Conservation (phyloP, 2,329 filamentous ascomycete species). For the Colletotrichum orchidophilum region DNA sequence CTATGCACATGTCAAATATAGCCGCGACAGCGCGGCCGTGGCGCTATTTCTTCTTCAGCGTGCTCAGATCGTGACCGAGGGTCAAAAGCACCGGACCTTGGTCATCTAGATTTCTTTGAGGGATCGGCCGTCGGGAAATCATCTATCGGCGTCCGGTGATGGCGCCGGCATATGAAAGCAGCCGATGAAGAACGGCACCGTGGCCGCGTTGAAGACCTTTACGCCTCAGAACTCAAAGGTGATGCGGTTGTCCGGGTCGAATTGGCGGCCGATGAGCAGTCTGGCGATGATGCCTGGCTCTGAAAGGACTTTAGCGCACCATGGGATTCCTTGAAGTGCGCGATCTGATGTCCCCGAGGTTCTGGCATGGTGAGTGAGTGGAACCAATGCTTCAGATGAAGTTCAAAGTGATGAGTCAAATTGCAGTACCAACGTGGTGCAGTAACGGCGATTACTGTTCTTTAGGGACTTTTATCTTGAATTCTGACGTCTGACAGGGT, state of each 20-base stretch:
- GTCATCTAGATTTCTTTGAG: not conserved
- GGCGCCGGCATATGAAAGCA: not conserved
- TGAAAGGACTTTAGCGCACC: not conserved
- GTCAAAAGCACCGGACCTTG: constrained; percentile 1
- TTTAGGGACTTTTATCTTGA: not conserved
- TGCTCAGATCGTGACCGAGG: not conserved
- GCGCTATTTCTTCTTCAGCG: not conserved
- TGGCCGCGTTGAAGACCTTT: not conserved
- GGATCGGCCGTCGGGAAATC: not conserved
- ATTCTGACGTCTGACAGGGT: not conserved
- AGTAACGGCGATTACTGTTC: not conserved
- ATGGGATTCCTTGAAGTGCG: not conserved
- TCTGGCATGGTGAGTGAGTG: not conserved
- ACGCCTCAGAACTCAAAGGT: constrained; percentile 4
- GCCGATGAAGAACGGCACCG: constrained; percentile 5
- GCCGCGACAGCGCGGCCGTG: constrained; percentile 2
- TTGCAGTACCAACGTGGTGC: not conserved
- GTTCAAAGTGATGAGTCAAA: not conserved
- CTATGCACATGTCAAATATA: not conserved
- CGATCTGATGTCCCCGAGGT: not conserved
- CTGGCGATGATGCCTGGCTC: not conserved
- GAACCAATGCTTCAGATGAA: not conserved
- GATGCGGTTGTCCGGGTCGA: not conserved
- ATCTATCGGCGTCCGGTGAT: not conserved
- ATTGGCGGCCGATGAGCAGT: not conserved